Evolutionary conservation across 2,329 filamentous ascomycete genomes (phyloP), one percentile per base, ranked within the genome.

Genomic region (Diplodia scrobiculata): DNA sequence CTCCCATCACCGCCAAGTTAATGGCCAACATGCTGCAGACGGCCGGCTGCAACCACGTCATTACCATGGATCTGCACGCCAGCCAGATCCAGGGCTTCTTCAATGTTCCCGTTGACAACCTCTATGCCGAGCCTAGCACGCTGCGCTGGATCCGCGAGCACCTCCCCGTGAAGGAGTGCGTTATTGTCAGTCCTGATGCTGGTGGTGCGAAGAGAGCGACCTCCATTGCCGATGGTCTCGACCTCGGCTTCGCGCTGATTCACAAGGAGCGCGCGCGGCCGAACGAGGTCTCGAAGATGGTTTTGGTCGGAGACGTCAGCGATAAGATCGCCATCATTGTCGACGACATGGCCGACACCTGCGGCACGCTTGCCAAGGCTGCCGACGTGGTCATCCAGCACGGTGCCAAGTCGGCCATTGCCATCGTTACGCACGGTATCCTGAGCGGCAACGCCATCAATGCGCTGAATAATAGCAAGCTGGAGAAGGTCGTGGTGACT

Each of bases 11-110:
- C 50, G 94, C 94, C 25, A 96, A 95, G 78, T 84, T 98, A 65
- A 96, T 97, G 81, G 94, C 94, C 67, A 97, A 98, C 80, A 97
- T 98, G 93, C 84, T 98, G 66, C 92, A 96, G 78, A 96, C 92
- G 1, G 93, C 93, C 51, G 94, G 94, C 66, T 96, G 92, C 79
- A 92, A 92, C 77, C 91, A 93, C 76, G 89, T 97, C 73, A 96
- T 97, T 71, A 97, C 93, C 19, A 97, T 97, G 91, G 93, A 97
- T 75, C 84, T 97, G 67, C 93, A 97, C 76, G 93, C 92, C 67
- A 92, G 89, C 67, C 93, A 97, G 82, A 96, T 96, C 69, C 91
- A 96, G 79, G 94, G 94, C 50, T 97, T 98, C 83, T 97, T 97
- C 84, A 96, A 96, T 69, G 86, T 89, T 17, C 87, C 87, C 5